phyloP scores from a whole-genome alignment of 2,329 filamentous ascomycete species.

The Lasiodiplodia hormozganensis region DNA sequence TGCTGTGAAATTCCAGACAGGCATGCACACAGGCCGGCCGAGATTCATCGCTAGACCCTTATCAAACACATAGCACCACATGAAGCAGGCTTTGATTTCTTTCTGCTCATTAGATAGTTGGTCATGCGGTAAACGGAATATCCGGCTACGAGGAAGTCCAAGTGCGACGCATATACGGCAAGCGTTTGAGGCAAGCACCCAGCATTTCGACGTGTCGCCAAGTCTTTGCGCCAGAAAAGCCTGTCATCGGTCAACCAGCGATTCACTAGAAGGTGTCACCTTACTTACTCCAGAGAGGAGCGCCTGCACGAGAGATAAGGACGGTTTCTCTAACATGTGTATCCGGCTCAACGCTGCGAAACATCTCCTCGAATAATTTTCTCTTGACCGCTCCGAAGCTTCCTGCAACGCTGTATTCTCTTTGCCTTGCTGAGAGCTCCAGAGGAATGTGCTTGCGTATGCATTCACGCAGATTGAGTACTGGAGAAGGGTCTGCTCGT shows the following conservation, averaged over 20 bases:
- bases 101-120: constrained; percentile 33
- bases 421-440: constrained; percentile 38
- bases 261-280: neutral
- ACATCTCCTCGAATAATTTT: constrained; percentile 40
- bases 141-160: constrained; percentile 38
- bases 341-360: constrained; percentile 40
- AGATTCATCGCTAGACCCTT: constrained; percentile 41
- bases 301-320: constrained; percentile 39
- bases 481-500: constrained; percentile 39
- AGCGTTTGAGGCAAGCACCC: constrained; percentile 41
- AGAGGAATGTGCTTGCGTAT: constrained; percentile 34
- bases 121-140: constrained; percentile 29
- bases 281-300: constrained; percentile 41
- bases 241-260: constrained; percentile 25
- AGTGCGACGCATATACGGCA: constrained; percentile 43
- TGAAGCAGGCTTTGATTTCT: constrained; percentile 40
- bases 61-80: constrained; percentile 43
- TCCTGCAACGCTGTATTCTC: constrained; percentile 35
- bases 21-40: constrained; percentile 41
- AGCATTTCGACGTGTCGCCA: constrained; percentile 42
- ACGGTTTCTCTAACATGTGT: constrained; percentile 39
- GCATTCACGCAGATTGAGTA: constrained; percentile 44
- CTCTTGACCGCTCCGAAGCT: constrained; percentile 38
- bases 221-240: constrained; percentile 43
- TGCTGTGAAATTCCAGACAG: constrained; percentile 37